Evolutionary conservation across 2,329 filamentous ascomycete species (phyloP).

Genomic region (Sclerotinia glacialis): DNA sequence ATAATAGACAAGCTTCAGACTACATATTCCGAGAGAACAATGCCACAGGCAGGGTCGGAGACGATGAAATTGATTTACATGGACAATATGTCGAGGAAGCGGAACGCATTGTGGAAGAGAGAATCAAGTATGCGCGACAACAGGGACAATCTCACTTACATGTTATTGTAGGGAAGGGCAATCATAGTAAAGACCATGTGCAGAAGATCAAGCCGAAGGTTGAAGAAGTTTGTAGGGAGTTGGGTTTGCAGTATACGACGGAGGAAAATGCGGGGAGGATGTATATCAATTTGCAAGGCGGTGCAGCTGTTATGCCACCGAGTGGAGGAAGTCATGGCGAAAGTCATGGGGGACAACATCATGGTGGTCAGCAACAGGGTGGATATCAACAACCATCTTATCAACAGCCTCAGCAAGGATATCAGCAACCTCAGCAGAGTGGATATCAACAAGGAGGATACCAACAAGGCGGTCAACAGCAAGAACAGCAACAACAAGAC

Average conservation of each 20-base stretch:
- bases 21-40: conserved; percentile 98
- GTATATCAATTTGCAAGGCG: conserved; percentile 76
- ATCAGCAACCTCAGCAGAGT: conserved; percentile 40
- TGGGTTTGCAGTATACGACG: conserved; percentile 85
- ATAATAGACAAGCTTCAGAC: conserved; percentile 87
- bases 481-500: conserved; percentile 36
- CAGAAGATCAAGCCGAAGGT: conserved; percentile 96
- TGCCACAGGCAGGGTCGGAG: conserved; percentile 66
- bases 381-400: conserved; percentile 47
- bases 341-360: conserved; percentile 41
- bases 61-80: conserved; percentile 85
- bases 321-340: conserved; percentile 39
- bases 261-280: conserved; percentile 85
- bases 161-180: conserved; percentile 92
- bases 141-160: conserved; percentile 95
- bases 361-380: conserved; percentile 38
- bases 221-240: conserved; percentile 82
- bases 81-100: conserved; percentile 94
- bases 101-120: conserved; percentile 80
- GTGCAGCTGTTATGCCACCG: conserved; percentile 46
- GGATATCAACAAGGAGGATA: conserved; percentile 42
- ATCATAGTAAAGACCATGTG: conserved; percentile 76
- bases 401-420: conserved; percentile 42
- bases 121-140: conserved; percentile 84
- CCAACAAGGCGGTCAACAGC: conserved; percentile 28